Conservation (phyloP, 768 basidiomycete species). For the Tricholoma hemisulphureum region DNA sequence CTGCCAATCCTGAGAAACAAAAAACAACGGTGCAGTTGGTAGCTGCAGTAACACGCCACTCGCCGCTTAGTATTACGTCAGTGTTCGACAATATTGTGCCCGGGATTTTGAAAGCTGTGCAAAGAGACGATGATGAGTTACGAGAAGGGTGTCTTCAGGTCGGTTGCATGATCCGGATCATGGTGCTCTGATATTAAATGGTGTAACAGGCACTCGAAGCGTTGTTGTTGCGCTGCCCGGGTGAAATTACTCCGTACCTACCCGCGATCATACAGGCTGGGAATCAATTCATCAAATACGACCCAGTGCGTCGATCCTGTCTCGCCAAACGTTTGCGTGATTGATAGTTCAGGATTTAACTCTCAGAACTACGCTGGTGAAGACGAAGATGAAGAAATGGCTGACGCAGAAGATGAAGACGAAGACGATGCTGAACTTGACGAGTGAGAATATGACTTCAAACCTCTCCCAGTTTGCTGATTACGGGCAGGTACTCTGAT, state of each 20-base stretch:
- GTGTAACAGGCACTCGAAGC: slow-evolving; percentile 74
- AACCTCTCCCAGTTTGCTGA: slow-evolving; percentile 7
- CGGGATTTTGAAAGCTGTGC: slow-evolving; percentile 64
- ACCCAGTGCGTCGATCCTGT: not conserved
- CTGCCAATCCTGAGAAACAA: slow-evolving; percentile 64
- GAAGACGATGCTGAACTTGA: slow-evolving; percentile 81
- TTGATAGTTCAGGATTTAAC: not conserved
- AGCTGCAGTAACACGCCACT: slow-evolving; percentile 75
- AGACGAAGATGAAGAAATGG: slow-evolving; percentile 55
- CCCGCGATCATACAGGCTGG: slow-evolving; percentile 67
- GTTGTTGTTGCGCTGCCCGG: slow-evolving; percentile 78
- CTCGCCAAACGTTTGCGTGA: not conserved
- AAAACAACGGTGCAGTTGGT: slow-evolving; percentile 77
- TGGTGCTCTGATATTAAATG: slow-evolving; percentile 1
- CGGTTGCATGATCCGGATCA: slow-evolving; percentile 8
- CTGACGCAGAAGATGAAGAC: slow-evolving; percentile 72
- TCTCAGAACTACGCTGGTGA: slow-evolving; percentile 53
- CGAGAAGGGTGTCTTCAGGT: slow-evolving; percentile 81
- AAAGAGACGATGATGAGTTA: slow-evolving; percentile 80
- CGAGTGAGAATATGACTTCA: slow-evolving; percentile 47
- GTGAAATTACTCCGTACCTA: slow-evolving; percentile 75
- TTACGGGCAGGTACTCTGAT: slow-evolving; percentile 75
- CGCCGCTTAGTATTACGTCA: slow-evolving; percentile 63
- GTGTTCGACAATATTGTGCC: slow-evolving; percentile 65
- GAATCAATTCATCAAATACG: slow-evolving; percentile 39